These are phyloP conservation scores for Mycena galericulata DNA, from an alignment of 768 basidiomycete species.

Conservation along the genomic window DNA sequence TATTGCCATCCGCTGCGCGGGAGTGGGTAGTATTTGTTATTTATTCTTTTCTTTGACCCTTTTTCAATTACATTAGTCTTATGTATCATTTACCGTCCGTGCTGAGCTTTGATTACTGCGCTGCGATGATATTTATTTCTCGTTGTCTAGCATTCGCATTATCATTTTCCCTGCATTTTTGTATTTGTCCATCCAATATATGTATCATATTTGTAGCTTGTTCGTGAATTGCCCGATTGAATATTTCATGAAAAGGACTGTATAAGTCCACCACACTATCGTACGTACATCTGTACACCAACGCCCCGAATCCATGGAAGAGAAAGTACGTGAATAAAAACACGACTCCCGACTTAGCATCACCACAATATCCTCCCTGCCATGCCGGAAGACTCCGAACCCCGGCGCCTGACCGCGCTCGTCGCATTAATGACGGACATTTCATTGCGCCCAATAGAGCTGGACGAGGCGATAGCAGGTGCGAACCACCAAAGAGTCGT, in stretches of 20 bases:
- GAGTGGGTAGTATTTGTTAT: slow-evolving; percentile 14
- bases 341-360: not conserved
- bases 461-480: not conserved
- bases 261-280: too few species aligned
- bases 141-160: too few species aligned
- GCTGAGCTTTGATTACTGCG: too few species aligned
- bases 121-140: too few species aligned
- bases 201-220: too few species aligned
- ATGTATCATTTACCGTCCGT: too few species aligned
- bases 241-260: too few species aligned
- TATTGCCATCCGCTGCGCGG: not conserved
- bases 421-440: not conserved
- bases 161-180: too few species aligned
- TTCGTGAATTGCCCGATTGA: too few species aligned
- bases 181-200: too few species aligned
- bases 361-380: not conserved
- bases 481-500: slow-evolving; percentile 26
- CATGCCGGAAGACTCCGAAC: not conserved
- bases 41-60: slow-evolving; percentile 6
- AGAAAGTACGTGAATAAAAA: not conserved
- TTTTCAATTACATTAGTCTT: not conserved
- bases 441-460: not conserved
- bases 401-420: too few species aligned
- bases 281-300: not conserved
- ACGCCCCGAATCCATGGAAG: not conserved